Percentiles rank a stretch among this genome's conserved stretches.
Conservation (phyloP, 2,329 filamentous ascomycete genomes). For the Cladosporium cucumerinum region DNA sequence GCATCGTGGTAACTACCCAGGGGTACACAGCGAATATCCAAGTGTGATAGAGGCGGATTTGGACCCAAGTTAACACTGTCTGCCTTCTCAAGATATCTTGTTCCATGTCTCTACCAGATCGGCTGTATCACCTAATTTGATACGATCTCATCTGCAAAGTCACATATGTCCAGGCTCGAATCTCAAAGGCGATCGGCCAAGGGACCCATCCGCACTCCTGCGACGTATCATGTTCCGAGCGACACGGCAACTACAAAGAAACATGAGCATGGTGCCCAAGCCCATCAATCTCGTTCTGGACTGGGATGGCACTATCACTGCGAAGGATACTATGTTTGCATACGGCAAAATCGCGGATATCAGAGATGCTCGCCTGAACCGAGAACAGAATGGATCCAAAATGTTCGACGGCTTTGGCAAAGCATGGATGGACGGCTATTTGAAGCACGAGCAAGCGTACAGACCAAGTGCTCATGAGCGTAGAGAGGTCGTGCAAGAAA, state of each 20-base stretch:
- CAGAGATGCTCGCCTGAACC: slow-evolving; percentile 26
- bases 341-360: slow-evolving; percentile 39
- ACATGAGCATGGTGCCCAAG: not conserved
- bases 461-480: slow-evolving; percentile 30
- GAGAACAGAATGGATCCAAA: slow-evolving; percentile 17
- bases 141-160: not conserved
- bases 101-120: not conserved
- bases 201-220: not conserved
- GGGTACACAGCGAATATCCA: too few species aligned
- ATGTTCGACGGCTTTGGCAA: slow-evolving; percentile 37
- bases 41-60: too few species aligned
- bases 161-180: not conserved
- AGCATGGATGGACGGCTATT: slow-evolving; percentile 43
- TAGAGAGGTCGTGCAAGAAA: slow-evolving; percentile 36
- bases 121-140: not conserved
- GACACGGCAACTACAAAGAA: not conserved
- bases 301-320: slow-evolving; percentile 48
- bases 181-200: not conserved
- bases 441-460: slow-evolving; percentile 32
- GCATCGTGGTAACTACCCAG: not conserved
- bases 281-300: slow-evolving; percentile 39
- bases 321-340: slow-evolving; percentile 43
- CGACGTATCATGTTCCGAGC: not conserved
- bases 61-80: rapidly evolving
- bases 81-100: too few species aligned